Evolutionary conservation across 176 grass and related monocot genomes (phyloP), one percentile per base, ranked within the genome.

Genomic region (Alopecurus myosuroides): DNA sequence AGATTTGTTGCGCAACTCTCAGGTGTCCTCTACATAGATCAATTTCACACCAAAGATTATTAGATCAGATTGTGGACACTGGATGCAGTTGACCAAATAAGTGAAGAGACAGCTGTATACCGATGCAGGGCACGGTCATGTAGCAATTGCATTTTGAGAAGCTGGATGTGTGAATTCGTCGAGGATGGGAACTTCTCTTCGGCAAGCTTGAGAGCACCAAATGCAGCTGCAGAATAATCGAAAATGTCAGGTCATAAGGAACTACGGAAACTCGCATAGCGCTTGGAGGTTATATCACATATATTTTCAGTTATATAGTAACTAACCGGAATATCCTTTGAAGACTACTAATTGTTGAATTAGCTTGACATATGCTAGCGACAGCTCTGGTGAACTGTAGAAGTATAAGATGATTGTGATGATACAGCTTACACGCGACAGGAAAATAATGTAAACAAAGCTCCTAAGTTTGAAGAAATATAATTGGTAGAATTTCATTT

Each of bases 111-210:
- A 88, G 73, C 65, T 83, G 15, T 61, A 51, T 94, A 96, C 93
- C 93, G 83, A 90, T 99, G 91, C 82, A 99, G 88, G 52, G 97
- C 88, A 9, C 89, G 88, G 19, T 94, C 97, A 86, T 99, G 97
- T 85, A 96, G 79, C 77, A 96, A 79, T 67, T 99, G 97, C 86
- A 99, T 92, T 87, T 83, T 94, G 64, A 99, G 93, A 66, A 94
- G 87, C 41, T 92, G 90, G 86, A 96, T 92, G 52, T 89, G 91
- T 39, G 63, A 88, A 81, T 87, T 92, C 71, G 88, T 90, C 75
- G 85, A 87, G 20, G 91, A 94, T 31, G 82, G 74, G 39, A 94
- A 86, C 68, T 92, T 99, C 78, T 91, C 88, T 89, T 96, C 97
- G 56, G 93, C 89, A 78, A 94, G 70, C 91, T 92, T 94, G 58